Base-by-base conservation (phyloP, 768 basidiomycete species). In the Rhodocollybia butyracea region DNA sequence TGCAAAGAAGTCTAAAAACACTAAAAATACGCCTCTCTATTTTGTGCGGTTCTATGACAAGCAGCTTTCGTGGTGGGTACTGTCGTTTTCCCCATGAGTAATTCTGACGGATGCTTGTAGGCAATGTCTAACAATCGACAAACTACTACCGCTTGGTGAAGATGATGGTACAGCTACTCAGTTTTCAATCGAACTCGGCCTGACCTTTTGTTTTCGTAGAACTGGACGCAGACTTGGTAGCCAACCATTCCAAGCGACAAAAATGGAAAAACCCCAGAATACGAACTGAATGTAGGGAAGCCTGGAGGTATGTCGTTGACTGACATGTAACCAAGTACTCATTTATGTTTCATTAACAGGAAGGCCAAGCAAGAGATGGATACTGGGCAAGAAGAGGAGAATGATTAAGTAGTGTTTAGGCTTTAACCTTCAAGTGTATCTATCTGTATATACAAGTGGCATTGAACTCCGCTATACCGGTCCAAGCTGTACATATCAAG, bases 41-140 rank as follows among this genome's bases (percentile, higher is more conserved):
- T 76, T 93, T 40, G 80, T 94, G n/a, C 84, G 82, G 43, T 96
- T 93, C 71, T 94, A 79, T 66, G 92, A 94, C 64, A 81, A 80
- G 50, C 64, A 71, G 1, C 72, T 76, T 59, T 79, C 86, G 58
- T 88, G 91, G 88, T 84, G 61, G 13, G 79, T 63, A 1, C 15
- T 47, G 29, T 3, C 4, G 6, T 40, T 36, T 10, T 42, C 26
- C 15, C 24, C 45, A 29, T 12, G 34, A 46, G 21, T 45, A 15
- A n/a, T n/a, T n/a, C n/a, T n/a, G n/a, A n/a, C n/a, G n/a, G n/a
- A n/a, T n/a, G n/a, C n/a, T n/a, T n/a, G n/a, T 55, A 91, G 89
- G 89, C 78, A 83, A 70, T 87, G 79, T 75, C 73, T 91, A 3
- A 64, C 73, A 3, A 57, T 74, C 13, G 79, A 78, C 27, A 78